A percentile compares a stretch with the other conserved stretches of the same genome.
Evolutionary conservation across 2,329 filamentous ascomycete species (phyloP).

Genomic region (Alternaria tenuissima): DNA sequence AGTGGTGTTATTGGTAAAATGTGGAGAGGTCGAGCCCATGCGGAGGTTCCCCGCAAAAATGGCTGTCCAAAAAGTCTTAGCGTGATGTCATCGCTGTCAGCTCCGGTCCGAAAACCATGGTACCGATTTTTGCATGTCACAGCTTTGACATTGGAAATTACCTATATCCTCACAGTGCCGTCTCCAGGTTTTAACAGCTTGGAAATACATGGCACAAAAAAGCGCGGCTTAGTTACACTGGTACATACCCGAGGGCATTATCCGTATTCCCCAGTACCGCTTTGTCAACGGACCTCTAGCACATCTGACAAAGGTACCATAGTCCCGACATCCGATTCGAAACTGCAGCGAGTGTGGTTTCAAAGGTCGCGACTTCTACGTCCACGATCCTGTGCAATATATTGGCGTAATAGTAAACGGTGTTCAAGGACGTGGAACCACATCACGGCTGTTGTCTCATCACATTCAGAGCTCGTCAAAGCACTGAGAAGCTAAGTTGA

Average conservation of each 20-base stretch:
- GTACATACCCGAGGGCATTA: not conserved
- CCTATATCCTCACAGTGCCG: not conserved
- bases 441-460: not conserved
- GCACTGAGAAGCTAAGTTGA: not conserved
- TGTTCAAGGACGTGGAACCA: not conserved
- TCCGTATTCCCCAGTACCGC: not conserved
- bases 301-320: not conserved
- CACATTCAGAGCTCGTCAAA: not conserved
- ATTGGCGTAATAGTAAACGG: not conserved
- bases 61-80: slow-evolving; percentile 21
- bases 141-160: not conserved
- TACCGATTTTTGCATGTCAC: slow-evolving; percentile 7
- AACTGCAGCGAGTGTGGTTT: not conserved
- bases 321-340: not conserved
- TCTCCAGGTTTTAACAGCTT: not conserved
- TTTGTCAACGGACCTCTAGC: not conserved
- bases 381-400: not conserved
- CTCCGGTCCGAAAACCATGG: slow-evolving; percentile 18
- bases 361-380: not conserved
- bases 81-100: slow-evolving; percentile 30
- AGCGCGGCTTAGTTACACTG: not conserved
- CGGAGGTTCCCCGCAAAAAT: slow-evolving; percentile 26
- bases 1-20: slow-evolving; percentile 7
- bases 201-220: not conserved
- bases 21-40: slow-evolving; percentile 5